These are phyloP conservation scores for Pichia pseudocactophila DNA, from an alignment of 805 yeast species.

Conservation along the genomic window DNA sequence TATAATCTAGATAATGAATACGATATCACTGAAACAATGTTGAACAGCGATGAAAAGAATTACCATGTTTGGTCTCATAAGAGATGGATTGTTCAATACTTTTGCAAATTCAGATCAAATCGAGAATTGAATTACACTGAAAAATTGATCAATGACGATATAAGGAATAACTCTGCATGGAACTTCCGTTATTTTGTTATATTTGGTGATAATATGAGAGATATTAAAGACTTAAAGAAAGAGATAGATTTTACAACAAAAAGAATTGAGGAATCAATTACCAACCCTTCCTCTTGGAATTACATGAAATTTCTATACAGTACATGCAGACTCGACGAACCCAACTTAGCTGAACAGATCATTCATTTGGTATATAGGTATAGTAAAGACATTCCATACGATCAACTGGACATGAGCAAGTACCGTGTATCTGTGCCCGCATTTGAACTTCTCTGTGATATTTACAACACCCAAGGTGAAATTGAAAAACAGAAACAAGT, in stretches of 20 bases:
- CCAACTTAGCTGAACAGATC: constrained; percentile 23
- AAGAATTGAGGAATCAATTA: constrained; percentile 55
- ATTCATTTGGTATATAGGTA: constrained; percentile 31
- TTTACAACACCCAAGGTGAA: constrained; percentile 30
- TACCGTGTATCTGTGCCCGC: constrained; percentile 46
- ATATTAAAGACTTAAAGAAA: constrained; percentile 19
- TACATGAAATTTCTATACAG: constrained; percentile 36
- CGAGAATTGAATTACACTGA: constrained; percentile 47
- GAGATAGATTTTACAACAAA: constrained; percentile 49
- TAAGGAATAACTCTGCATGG: constrained; percentile 92
- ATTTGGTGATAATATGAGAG: constrained; percentile 19
- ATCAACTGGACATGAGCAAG: neutral
- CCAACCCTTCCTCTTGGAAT: constrained; percentile 81
- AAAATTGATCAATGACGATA: constrained; percentile 46
- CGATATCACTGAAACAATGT: constrained; percentile 56
- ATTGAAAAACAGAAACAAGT: constrained; percentile 32
- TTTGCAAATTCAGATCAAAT: constrained; percentile 35
- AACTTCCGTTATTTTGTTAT: constrained; percentile 64
- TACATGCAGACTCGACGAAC: constrained; percentile 37
- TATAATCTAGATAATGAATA: constrained; percentile 43
- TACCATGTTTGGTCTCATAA: constrained; percentile 95
- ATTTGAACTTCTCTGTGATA: constrained; percentile 49
- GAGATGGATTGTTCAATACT: constrained; percentile 67
- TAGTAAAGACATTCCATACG: constrained; percentile 21
- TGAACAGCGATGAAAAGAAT: constrained; percentile 76